Conservation (phyloP, 148 eudicot species). For the Selenicereus undatus region DNA sequence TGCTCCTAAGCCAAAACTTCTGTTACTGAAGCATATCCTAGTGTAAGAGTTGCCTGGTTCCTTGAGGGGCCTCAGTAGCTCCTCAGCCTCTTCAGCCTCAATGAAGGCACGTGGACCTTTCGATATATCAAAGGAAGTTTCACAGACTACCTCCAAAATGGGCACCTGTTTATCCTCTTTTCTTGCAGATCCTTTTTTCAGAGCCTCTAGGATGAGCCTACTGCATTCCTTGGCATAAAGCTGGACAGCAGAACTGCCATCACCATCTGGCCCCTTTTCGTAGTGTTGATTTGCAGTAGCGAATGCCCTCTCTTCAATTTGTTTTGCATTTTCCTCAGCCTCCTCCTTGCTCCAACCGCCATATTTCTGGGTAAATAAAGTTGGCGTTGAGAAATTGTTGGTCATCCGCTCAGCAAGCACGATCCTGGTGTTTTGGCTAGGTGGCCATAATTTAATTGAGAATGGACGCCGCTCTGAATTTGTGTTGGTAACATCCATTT, state of each 20-base stretch:
- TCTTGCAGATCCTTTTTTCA: neutral
- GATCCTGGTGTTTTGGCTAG: neutral
- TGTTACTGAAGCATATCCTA: neutral
- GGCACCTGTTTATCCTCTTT: neutral
- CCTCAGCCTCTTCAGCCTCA: neutral
- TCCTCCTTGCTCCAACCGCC: neutral
- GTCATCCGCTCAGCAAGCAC: constrained; percentile 2
- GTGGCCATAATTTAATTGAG: neutral
- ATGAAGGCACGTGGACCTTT: neutral
- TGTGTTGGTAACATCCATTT: neutral
- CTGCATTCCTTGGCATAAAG: constrained; percentile 4
- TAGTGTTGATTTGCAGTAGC: neutral
- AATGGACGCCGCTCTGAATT: neutral
- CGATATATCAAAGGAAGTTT: neutral
- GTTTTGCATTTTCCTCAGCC: constrained; percentile 1
- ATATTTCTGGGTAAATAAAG: neutral
- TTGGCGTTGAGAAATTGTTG: neutral
- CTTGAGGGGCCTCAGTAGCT: neutral
- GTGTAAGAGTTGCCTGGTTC: neutral
- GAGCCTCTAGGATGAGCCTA: neutral
- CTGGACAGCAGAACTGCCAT: neutral
- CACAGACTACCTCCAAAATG: neutral
- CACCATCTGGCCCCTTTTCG: constrained; percentile 2
- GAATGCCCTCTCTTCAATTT: neutral
- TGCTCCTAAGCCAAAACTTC: constrained; percentile 2